Percentiles rank a stretch among this genome's conserved stretches.
phyloP scores from a whole-genome alignment of 768 basidiomycete species.

The Solioccasus polychromus region DNA sequence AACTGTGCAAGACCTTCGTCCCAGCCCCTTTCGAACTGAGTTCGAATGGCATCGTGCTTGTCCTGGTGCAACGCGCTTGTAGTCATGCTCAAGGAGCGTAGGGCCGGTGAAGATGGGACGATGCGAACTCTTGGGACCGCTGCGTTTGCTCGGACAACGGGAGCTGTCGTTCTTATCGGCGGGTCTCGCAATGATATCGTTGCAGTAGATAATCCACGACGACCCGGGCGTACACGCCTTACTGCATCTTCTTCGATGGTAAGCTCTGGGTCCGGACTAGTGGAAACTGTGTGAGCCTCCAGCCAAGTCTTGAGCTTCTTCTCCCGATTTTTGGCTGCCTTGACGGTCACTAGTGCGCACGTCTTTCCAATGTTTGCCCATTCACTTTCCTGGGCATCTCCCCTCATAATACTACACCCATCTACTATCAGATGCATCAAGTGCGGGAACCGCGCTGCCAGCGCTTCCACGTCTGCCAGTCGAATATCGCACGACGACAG shows the following conservation, averaged over 20 bases:
- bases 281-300: conserved; percentile 30
- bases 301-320: conserved; percentile 53
- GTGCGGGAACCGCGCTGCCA: conserved; percentile 48
- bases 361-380: conserved; percentile 61
- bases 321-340: conserved; percentile 64
- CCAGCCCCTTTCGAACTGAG: conserved; percentile 64
- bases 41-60: conserved; percentile 39
- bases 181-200: conserved; percentile 56
- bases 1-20: conserved; percentile 54
- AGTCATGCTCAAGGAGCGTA: conserved; percentile 50
- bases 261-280: not conserved
- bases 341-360: conserved; percentile 60
- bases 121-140: conserved; percentile 48
- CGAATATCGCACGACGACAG: conserved; percentile 66
- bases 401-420: conserved; percentile 53
- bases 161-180: conserved; percentile 15
- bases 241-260: conserved; percentile 1
- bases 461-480: conserved; percentile 49
- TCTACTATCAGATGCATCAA: conserved; percentile 73
- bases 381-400: conserved; percentile 48
- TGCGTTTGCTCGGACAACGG: conserved; percentile 7
- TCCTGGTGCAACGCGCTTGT: conserved; percentile 29
- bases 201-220: conserved; percentile 63
- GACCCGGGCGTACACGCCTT: conserved; percentile 40
- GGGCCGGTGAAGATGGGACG: conserved; percentile 49